These are phyloP conservation scores for Selaginella tamariscina DNA, from an alignment of 75 land plant species.

Conservation along the genomic window DNA sequence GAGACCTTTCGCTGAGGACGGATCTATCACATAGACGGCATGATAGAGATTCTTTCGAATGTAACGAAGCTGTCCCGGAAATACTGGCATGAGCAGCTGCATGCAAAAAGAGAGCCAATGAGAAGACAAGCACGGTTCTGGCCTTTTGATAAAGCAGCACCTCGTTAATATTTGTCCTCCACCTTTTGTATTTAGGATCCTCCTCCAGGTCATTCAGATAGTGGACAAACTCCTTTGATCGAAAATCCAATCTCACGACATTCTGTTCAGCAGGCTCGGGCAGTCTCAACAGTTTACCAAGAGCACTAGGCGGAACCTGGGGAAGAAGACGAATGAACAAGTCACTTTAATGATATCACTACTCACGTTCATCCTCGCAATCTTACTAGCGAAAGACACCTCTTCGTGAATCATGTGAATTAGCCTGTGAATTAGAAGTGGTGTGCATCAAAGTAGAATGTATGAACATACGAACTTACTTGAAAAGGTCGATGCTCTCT, in stretches of 20 bases:
- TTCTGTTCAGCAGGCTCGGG: slow-evolving; percentile 44
- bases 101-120: slow-evolving; percentile 11
- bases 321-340: background rate
- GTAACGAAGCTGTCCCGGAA: slow-evolving; percentile 89
- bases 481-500: slow-evolving; percentile 75
- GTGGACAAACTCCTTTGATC: slow-evolving; percentile 62
- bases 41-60: slow-evolving; percentile 87
- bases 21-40: slow-evolving; percentile 89
- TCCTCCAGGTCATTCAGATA: slow-evolving; percentile 86
- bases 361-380: slow-evolving; percentile 53
- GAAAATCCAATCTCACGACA: slow-evolving; percentile 71
- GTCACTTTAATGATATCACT: background rate
- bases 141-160: slow-evolving; percentile 20
- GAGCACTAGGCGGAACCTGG: slow-evolving; percentile 53
- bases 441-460: background rate
- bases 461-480: slow-evolving; percentile 16
- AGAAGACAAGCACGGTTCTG: background rate
- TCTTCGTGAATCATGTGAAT: slow-evolving; percentile 78
- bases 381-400: slow-evolving; percentile 63
- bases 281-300: slow-evolving; percentile 40
- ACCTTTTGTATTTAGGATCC: slow-evolving; percentile 73
- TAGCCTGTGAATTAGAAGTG: slow-evolving; percentile 23
- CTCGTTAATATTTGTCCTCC: slow-evolving; percentile 91
- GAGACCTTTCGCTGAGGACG: slow-evolving; percentile 57
- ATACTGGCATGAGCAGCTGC: slow-evolving; percentile 88